Percentiles rank a stretch among this genome's conserved stretches.
These are phyloP conservation scores for Camellia granthamiana DNA, from an alignment of 148 eudicot genomes.

Conservation along the genomic window DNA sequence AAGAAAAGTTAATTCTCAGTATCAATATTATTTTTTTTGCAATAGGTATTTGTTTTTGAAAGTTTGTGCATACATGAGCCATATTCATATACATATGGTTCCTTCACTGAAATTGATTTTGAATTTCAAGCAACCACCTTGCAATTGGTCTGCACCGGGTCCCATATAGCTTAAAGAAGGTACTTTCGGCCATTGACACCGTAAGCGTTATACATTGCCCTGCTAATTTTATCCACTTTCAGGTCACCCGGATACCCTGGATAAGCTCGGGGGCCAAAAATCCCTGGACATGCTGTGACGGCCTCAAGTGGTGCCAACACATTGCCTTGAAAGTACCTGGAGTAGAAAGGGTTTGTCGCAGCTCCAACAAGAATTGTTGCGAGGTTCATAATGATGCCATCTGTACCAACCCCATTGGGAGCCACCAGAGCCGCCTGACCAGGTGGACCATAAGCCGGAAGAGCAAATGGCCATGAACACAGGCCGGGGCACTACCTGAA, in stretches of 20 bases:
- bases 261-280: conserved; percentile 22
- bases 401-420: conserved; percentile 21
- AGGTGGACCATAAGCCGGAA: conserved; percentile 24
- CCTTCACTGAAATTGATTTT: conserved; percentile 39
- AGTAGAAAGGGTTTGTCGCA: conserved; percentile 17
- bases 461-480: conserved; percentile 17
- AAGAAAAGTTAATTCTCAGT: too few relatives aligned
- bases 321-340: conserved; percentile 22
- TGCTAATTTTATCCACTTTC: conserved; percentile 15
- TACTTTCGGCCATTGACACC: conserved; percentile 21
- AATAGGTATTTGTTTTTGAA: too few relatives aligned
- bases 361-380: conserved; percentile 17
- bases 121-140: conserved; percentile 12
- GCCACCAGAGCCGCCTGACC: conserved; percentile 12
- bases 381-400: conserved; percentile 14
- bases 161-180: conserved; percentile 23
- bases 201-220: conserved; percentile 14
- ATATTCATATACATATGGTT: not conserved
- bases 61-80: not conserved
- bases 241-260: conserved; percentile 22
- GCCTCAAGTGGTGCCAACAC: conserved; percentile 18
- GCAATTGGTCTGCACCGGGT: conserved; percentile 9
- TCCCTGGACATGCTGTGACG: conserved; percentile 14
- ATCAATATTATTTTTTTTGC: not conserved
- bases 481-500: conserved; percentile 16